phyloP scores from a whole-genome alignment of 163 green algal genomes.

The Scenedesmus sp. region DNA sequence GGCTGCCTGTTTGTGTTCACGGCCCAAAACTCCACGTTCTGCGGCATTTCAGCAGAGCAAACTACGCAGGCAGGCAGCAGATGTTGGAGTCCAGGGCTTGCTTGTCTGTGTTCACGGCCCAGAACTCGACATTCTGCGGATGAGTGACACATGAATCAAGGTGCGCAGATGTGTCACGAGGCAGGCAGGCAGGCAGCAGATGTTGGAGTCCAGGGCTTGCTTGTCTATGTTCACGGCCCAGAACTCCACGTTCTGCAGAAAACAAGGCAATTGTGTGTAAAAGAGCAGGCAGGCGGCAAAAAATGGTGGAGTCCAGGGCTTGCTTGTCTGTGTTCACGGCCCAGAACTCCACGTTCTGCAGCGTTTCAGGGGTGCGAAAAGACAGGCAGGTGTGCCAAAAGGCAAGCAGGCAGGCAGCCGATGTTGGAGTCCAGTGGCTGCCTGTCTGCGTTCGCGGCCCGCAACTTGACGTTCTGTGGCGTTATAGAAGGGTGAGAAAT shows the following conservation, averaged over 20 bases:
- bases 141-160: constrained; percentile 47
- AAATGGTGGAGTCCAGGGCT: not conserved
- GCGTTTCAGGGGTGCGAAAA: not conserved
- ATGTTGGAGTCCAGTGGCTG: not conserved
- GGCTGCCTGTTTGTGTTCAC: constrained; percentile 87
- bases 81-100: not conserved
- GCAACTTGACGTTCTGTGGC: too few species aligned
- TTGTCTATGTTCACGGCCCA: constrained; percentile 93
- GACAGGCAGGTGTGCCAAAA: not conserved
- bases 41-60: constrained; percentile 41
- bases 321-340: constrained; percentile 90
- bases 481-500: too few species aligned
- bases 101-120: constrained; percentile 92
- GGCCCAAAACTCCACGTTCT: constrained; percentile 92
- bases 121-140: constrained; percentile 90
- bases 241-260: constrained; percentile 89
- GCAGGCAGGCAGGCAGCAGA: too few species aligned
- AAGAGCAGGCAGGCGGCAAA: not conserved
- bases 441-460: too few species aligned
- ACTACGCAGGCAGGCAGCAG: not conserved
- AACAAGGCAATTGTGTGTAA: too few species aligned
- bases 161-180: too few species aligned
- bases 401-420: not conserved
- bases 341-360: constrained; percentile 78
- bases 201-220: too few species aligned